Evolutionary conservation across 768 basidiomycete species (phyloP).

Genomic region (Kwoniella sp.): DNA sequence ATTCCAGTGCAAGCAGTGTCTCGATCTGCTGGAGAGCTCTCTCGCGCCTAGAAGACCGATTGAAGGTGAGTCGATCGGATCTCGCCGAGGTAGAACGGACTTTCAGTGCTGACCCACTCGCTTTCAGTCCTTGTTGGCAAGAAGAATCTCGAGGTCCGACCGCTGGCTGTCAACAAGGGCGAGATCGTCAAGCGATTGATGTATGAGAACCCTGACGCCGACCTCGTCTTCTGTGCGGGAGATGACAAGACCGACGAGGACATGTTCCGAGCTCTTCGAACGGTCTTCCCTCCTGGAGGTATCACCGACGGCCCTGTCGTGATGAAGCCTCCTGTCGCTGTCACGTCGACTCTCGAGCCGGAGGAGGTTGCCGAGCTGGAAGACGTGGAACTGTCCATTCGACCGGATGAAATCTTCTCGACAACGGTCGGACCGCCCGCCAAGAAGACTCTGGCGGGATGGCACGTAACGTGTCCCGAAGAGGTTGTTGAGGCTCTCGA

Average conservation of each 20-base stretch:
- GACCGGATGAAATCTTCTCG: constrained; percentile 73
- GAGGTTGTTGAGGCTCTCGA: constrained; percentile 78
- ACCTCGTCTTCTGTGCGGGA: constrained; percentile 95
- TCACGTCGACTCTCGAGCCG: constrained; percentile 51
- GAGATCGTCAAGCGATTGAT: constrained; percentile 94
- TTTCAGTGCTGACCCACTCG: not conserved
- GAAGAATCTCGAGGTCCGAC: constrained; percentile 96
- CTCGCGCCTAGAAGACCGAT: constrained; percentile 88
- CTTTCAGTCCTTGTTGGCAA: constrained; percentile 84
- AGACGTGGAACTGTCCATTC: constrained; percentile 62
- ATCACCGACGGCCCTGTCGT: constrained; percentile 42
- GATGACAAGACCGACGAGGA: constrained; percentile 99
- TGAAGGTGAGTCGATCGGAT: constrained; percentile 59
- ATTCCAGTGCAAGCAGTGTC: constrained; percentile 95
- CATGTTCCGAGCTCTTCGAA: constrained; percentile 87
- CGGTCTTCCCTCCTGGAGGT: constrained; percentile 56
- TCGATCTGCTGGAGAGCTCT: constrained; percentile 92
- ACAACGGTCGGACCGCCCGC: constrained; percentile 82
- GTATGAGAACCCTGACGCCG: constrained; percentile 87
- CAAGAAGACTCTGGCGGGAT: constrained; percentile 82
- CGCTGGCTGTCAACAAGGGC: constrained; percentile 94
- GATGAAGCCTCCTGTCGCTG: constrained; percentile 55
- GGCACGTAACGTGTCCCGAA: constrained; percentile 84
- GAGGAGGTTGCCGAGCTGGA: constrained; percentile 46
- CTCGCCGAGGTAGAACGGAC: not conserved